Percentiles rank a stretch among this genome's conserved stretches.
Conservation (phyloP, 495 filamentous ascomycete genomes). For the Penicillium pulvis region DNA sequence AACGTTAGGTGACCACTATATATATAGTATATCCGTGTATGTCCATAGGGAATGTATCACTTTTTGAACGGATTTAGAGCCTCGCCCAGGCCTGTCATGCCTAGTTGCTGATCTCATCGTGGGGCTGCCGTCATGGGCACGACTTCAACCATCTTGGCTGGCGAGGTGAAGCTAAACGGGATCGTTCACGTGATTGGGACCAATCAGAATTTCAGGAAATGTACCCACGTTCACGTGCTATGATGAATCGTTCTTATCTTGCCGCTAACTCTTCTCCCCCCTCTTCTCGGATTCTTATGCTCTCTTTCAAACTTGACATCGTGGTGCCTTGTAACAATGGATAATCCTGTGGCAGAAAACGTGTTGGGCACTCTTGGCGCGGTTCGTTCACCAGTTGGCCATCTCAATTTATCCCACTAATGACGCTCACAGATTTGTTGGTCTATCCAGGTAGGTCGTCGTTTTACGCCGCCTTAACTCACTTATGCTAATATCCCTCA, state of each 20-base stretch:
- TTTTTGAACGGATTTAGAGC: too few relatives aligned
- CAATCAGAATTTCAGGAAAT: background rate
- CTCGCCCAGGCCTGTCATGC: too few relatives aligned
- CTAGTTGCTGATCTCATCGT: too few relatives aligned
- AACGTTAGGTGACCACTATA: too few relatives aligned
- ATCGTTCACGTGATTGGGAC: background rate
- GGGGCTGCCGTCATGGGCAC: background rate
- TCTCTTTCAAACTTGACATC: background rate
- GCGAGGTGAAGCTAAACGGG: background rate
- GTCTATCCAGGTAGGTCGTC: constrained; percentile 49
- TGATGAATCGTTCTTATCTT: background rate
- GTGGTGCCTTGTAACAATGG: constrained; percentile 38
- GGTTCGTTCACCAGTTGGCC: constrained; percentile 33
- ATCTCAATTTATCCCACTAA: constrained; percentile 10
- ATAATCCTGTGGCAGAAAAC: constrained; percentile 56
- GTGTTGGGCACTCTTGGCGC: constrained; percentile 59
- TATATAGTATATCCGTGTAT: too few relatives aligned
- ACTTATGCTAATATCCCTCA: constrained; percentile 25
- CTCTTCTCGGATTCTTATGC: background rate
- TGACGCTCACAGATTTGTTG: constrained; percentile 44
- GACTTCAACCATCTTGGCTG: background rate
- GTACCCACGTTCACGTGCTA: background rate
- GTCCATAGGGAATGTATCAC: too few relatives aligned
- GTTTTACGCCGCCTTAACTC: background rate
- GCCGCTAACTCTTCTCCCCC: background rate